Conservation (phyloP, 306 rosid species). For the Cucumis cinereus region DNA sequence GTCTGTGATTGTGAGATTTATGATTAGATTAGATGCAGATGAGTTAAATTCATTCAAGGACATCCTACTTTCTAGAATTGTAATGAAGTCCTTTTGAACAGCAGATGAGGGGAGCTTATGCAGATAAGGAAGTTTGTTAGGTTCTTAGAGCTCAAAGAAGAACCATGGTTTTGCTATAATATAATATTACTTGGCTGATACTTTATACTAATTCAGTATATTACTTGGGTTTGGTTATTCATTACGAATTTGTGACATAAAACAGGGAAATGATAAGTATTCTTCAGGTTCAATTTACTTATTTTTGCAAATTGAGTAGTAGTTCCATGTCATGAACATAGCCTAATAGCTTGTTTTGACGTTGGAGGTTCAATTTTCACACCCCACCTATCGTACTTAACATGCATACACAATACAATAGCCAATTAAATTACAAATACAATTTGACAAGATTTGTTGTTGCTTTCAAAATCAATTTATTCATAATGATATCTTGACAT, state of each 20-base stretch:
- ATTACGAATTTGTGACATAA: too few relatives aligned
- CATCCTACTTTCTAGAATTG: not conserved
- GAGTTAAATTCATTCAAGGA: not conserved
- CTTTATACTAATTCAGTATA: not conserved
- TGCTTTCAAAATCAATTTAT: not conserved
- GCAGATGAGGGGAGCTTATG: not conserved
- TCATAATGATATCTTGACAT: too few relatives aligned
- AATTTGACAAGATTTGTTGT: not conserved
- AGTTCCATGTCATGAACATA: too few relatives aligned
- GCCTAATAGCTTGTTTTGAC: too few relatives aligned
- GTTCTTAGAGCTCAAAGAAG: not conserved
- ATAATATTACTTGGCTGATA: not conserved
- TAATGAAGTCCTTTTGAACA: not conserved
- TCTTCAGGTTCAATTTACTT: too few relatives aligned
- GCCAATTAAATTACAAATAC: not conserved
- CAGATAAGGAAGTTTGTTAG: not conserved
- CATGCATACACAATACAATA: too few relatives aligned
- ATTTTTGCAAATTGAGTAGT: too few relatives aligned
- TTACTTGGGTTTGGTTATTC: too few relatives aligned
- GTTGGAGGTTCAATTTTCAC: too few relatives aligned
- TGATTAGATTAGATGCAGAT: not conserved
- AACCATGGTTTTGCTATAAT: not conserved
- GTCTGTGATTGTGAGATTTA: not conserved
- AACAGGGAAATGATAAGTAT: too few relatives aligned
- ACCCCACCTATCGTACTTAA: too few relatives aligned